Evolutionary conservation across 176 grass and related monocot species (phyloP).

Genomic region (Juncus inflexus): DNA sequence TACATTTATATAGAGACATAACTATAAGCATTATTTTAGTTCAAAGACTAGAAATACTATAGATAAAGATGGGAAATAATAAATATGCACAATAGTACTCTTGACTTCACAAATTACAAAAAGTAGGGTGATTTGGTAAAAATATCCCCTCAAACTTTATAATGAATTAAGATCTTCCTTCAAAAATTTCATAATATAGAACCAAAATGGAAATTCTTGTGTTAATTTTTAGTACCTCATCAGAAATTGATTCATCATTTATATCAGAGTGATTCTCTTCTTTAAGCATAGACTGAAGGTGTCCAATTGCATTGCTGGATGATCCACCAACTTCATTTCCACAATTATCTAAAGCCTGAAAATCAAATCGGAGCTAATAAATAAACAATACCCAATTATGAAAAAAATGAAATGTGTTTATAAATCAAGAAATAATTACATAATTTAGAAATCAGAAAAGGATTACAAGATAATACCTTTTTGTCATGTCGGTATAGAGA

Average conservation of each 20-base stretch:
- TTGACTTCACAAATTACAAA: no score
- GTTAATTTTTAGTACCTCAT: constrained; percentile 8
- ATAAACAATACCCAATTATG: background rate
- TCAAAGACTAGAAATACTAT: no score
- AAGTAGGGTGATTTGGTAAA: no score
- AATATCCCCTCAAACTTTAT: no score
- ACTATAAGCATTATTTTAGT: no score
- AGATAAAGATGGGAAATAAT: no score
- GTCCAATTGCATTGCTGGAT: background rate
- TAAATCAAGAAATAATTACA: constrained; percentile 1
- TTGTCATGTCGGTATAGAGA: background rate
- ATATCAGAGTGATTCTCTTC: constrained; percentile 17
- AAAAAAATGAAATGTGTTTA: background rate
- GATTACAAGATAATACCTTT: constrained; percentile 4
- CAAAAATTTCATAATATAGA: no score
- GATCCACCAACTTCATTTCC: constrained; percentile 1
- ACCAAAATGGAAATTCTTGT: background rate
- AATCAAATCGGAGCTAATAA: background rate
- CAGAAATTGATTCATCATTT: constrained; percentile 26
- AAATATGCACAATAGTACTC: no score
- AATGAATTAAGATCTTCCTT: no score
- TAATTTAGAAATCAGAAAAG: constrained; percentile 1
- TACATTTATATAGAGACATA: no score
- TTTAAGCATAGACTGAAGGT: constrained; percentile 5
- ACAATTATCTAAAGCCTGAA: constrained; percentile 7